Percentiles rank a stretch among this genome's conserved stretches.
phyloP scores from a whole-genome alignment of 2,329 filamentous ascomycete genomes.

The Neofusicoccum cordaticola region DNA sequence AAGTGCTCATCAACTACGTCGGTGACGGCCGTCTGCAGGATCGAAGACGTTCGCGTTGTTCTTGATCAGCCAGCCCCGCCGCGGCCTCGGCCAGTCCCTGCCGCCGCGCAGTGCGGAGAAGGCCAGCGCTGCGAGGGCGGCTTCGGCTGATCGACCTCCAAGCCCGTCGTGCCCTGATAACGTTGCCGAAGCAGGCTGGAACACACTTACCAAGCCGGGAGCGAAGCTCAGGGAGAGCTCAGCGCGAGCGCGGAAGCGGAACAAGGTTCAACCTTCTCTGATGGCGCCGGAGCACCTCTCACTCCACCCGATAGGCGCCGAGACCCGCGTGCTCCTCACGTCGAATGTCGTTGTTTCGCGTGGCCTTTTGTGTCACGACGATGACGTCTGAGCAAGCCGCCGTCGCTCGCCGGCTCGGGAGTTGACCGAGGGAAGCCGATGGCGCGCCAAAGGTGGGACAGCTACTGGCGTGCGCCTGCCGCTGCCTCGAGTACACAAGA shows the following conservation, averaged over 20 bases:
- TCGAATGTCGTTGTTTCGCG: not conserved
- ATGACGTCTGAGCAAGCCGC: not conserved
- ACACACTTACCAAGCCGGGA: not conserved
- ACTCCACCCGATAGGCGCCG: too few species aligned
- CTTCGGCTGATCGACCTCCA: constrained; percentile 7
- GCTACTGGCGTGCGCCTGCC: not conserved
- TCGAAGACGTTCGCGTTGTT: not conserved
- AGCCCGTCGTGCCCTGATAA: constrained; percentile 9
- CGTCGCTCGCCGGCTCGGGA: not conserved
- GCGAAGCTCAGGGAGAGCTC: not conserved
- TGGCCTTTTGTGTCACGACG: not conserved
- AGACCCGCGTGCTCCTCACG: not conserved
- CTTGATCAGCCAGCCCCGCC: not conserved
- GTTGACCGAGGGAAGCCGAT: constrained; percentile 3
- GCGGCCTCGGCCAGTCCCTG: not conserved
- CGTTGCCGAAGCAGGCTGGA: not conserved
- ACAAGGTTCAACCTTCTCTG: not conserved
- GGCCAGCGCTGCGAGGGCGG: not conserved
- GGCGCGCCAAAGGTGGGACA: constrained; percentile 16
- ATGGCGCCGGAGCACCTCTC: not conserved
- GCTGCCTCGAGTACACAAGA: not conserved
- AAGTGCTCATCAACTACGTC: not conserved
- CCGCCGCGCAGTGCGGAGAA: not conserved
- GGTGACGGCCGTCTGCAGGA: not conserved
- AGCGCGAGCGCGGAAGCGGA: not conserved